These are phyloP conservation scores for Cyclanthera cordifolia DNA, from an alignment of 306 rosid species.

Conservation along the genomic window DNA sequence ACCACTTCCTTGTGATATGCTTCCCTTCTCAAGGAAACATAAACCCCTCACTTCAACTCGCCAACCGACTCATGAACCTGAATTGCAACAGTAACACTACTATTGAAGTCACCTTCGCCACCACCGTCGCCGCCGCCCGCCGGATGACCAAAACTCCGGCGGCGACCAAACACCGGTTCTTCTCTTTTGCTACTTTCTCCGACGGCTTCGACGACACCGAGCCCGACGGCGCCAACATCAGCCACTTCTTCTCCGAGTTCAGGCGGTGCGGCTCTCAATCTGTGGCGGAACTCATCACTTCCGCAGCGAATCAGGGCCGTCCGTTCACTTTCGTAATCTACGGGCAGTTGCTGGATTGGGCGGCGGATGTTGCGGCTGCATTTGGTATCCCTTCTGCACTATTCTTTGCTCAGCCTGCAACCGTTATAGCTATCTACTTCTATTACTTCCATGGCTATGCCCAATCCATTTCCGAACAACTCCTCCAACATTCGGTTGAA, in stretches of 20 bases:
- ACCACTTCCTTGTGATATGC: neutral
- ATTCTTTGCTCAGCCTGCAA: slow-evolving; percentile 36
- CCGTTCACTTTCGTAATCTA: slow-evolving; percentile 27
- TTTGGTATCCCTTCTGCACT: slow-evolving; percentile 19
- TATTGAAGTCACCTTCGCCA: slow-evolving; percentile 6
- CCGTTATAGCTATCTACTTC: slow-evolving; percentile 23
- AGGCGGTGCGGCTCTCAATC: slow-evolving; percentile 20
- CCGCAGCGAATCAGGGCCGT: slow-evolving; percentile 5
- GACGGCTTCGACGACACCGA: slow-evolving; percentile 47
- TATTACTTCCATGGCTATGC: slow-evolving; percentile 24
- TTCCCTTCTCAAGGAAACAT: slow-evolving; percentile 6
- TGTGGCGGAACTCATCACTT: slow-evolving; percentile 8
- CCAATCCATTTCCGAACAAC: slow-evolving; percentile 1
- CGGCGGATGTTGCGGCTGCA: slow-evolving; percentile 14
- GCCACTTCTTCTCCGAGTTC: slow-evolving; percentile 19
- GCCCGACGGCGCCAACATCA: neutral
- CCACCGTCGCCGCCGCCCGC: slow-evolving; percentile 12
- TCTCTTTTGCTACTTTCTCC: slow-evolving; percentile 27
- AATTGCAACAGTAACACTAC: no score
- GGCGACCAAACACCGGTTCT: neutral
- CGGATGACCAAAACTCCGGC: neutral
- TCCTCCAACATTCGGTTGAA: no score
- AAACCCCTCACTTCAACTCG: slow-evolving; percentile 14
- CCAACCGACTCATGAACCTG: neutral
- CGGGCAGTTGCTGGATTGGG: slow-evolving; percentile 35